Percentiles rank a stretch among this genome's conserved stretches.
Conservation (phyloP, 306 rosid genomes). For the Nissolia schottii region DNA sequence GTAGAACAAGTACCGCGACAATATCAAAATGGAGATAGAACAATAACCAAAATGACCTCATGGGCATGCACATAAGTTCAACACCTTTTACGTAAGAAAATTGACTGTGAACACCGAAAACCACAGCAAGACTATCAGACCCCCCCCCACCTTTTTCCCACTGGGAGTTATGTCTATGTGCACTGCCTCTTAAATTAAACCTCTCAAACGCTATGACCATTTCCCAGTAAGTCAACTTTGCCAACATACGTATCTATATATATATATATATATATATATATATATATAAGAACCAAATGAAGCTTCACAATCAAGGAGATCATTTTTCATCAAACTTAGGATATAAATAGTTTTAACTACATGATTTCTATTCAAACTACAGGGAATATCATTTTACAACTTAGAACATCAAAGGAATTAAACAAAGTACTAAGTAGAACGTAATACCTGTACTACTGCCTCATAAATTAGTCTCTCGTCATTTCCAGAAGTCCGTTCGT, state of each 20-base stretch:
- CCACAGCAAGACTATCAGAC: neutral
- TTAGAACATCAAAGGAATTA: conserved; percentile 5
- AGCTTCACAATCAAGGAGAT: neutral
- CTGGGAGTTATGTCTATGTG: neutral
- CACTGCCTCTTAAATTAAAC: conserved; percentile 5
- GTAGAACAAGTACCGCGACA: neutral
- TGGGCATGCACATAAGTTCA: neutral
- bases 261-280: no score
- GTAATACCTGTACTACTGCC: conserved; percentile 81
- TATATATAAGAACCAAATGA: neutral
- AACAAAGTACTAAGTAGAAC: neutral
- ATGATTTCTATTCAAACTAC: neutral
- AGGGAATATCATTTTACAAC: conserved; percentile 13
- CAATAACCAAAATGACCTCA: neutral
- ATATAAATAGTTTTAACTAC: neutral
- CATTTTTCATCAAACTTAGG: neutral
- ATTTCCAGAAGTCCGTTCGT: conserved; percentile 57
- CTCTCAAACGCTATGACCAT: conserved; percentile 6
- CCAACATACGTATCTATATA: neutral
- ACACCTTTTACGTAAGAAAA: conserved; percentile 12
- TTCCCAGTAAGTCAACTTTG: conserved; percentile 19
- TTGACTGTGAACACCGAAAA: neutral
- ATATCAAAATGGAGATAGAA: neutral
- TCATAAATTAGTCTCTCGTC: conserved; percentile 88
- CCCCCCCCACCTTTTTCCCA: no score